phyloP scores from a whole-genome alignment of 495 filamentous ascomycete species.

The Penicillium paxilli region DNA sequence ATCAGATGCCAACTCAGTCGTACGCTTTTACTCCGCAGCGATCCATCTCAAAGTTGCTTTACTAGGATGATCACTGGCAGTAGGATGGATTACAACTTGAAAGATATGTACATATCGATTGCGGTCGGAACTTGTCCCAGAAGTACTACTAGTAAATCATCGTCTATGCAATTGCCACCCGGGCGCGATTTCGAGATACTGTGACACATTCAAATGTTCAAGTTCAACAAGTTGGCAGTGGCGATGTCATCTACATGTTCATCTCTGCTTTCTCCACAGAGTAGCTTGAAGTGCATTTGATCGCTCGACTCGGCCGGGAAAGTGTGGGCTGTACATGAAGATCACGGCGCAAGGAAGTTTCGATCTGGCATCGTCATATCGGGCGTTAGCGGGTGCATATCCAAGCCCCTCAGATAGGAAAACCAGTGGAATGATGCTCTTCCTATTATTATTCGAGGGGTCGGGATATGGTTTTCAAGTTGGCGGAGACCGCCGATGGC shows the following conservation, averaged over 20 bases:
- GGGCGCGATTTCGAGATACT: no score
- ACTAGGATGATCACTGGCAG: neutral
- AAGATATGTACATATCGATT: neutral
- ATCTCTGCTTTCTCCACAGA: neutral
- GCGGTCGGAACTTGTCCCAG: neutral
- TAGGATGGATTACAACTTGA: no score
- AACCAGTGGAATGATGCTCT: slow-evolving; percentile 4
- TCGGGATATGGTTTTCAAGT: neutral
- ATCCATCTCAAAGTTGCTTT: neutral
- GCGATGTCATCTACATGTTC: neutral
- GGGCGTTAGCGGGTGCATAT: neutral
- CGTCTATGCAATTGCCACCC: no score
- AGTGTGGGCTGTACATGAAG: neutral
- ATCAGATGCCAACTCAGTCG: neutral
- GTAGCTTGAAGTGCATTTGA: no score
- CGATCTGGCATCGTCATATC: neutral
- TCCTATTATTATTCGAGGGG: slow-evolving; percentile 11
- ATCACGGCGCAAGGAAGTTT: neutral
- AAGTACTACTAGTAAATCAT: no score
- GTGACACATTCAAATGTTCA: no score
- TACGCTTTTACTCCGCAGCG: neutral
- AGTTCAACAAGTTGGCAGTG: no score
- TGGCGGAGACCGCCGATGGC: slow-evolving; percentile 27
- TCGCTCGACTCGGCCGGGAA: neutral
- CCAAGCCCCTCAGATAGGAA: slow-evolving; percentile 15